phyloP scores from a whole-genome alignment of 495 filamentous ascomycete genomes.

The Aspergillus mulundensis region DNA sequence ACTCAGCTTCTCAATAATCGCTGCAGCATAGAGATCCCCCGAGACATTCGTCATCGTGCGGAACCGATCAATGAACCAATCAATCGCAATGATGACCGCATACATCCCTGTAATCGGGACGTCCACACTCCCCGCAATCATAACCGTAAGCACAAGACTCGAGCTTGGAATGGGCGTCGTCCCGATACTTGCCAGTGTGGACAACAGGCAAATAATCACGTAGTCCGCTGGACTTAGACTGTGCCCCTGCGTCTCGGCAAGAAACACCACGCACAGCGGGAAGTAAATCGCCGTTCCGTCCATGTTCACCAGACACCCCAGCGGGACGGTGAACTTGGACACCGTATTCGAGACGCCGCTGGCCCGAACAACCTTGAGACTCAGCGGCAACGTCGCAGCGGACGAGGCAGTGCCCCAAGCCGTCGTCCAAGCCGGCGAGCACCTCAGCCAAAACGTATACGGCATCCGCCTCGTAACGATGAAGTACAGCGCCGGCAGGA shows the following conservation, averaged over 20 bases:
- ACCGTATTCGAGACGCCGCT: conserved; percentile 8
- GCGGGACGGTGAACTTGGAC: conserved; percentile 6
- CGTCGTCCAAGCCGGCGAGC: conserved; percentile 2
- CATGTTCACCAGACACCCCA: conserved; percentile 15
- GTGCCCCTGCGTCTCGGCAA: conserved; percentile 9
- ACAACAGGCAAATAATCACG: conserved; percentile 10
- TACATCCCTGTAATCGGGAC: conserved; percentile 13
- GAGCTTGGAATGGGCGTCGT: conserved; percentile 14
- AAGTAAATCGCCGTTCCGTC: conserved; percentile 15
- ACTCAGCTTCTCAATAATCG: conserved; percentile 4
- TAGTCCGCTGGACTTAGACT: conserved; percentile 5
- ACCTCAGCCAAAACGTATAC: conserved; percentile 6
- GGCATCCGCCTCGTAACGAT: conserved; percentile 5
- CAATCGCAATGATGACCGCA: conserved; percentile 10
- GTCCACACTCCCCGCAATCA: conserved; percentile 13
- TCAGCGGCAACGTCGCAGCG: conserved; percentile 9
- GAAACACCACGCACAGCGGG: conserved; percentile 11
- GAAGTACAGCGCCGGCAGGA: conserved; percentile 9
- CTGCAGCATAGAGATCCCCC: conserved; percentile 7
- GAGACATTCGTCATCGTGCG: conserved; percentile 8
- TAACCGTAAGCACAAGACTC: conserved; percentile 9
- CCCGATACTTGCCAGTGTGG: conserved; percentile 11
- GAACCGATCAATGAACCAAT: conserved; percentile 13
- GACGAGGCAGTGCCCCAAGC: conserved; percentile 11
- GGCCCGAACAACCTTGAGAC: neutral